A percentile compares a stretch with the other conserved stretches of the same genome.
These are phyloP conservation scores for Phytopythium aichiense DNA, from an alignment of 352 stramenopile genomes.

Conservation along the genomic window DNA sequence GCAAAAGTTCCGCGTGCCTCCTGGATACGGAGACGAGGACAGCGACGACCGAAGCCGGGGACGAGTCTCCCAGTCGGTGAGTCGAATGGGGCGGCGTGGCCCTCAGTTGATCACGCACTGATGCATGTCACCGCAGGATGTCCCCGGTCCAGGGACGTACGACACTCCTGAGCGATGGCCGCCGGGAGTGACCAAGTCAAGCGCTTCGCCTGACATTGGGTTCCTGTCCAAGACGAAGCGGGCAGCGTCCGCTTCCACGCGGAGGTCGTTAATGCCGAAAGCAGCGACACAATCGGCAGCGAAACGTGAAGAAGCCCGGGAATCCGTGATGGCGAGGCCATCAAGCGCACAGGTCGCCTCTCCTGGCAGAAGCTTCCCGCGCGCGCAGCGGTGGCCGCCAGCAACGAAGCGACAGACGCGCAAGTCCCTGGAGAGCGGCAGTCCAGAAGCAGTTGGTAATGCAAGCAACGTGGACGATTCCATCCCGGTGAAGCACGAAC, in stretches of 20 bases:
- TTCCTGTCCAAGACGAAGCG: constrained; percentile 27
- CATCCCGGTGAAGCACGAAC: background rate
- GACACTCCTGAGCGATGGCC: constrained; percentile 29
- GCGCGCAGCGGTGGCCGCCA: background rate
- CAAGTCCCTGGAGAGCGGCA: background rate
- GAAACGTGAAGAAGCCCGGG: background rate
- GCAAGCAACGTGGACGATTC: background rate
- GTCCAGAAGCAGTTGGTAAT: background rate
- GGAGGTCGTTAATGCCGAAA: background rate
- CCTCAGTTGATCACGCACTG: background rate
- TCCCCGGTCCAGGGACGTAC: constrained; percentile 53
- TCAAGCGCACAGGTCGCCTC: background rate
- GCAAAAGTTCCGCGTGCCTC: constrained; percentile 46
- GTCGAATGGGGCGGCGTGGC: background rate
- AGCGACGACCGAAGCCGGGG: background rate
- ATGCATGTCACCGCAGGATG: constrained; percentile 18
- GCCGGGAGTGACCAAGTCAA: constrained; percentile 7
- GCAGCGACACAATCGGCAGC: background rate
- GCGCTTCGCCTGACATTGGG: constrained; percentile 15
- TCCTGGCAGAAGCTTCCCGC: constrained; percentile 3
- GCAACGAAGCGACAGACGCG: background rate
- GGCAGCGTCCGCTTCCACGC: constrained; percentile 3
- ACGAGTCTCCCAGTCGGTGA: background rate
- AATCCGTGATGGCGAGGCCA: background rate
- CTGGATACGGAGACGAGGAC: constrained; percentile 39